Percentiles rank a stretch among this genome's conserved stretches.
phyloP scores from a whole-genome alignment of 176 grass and related monocot genomes.

The Oropetium thomaeum region DNA sequence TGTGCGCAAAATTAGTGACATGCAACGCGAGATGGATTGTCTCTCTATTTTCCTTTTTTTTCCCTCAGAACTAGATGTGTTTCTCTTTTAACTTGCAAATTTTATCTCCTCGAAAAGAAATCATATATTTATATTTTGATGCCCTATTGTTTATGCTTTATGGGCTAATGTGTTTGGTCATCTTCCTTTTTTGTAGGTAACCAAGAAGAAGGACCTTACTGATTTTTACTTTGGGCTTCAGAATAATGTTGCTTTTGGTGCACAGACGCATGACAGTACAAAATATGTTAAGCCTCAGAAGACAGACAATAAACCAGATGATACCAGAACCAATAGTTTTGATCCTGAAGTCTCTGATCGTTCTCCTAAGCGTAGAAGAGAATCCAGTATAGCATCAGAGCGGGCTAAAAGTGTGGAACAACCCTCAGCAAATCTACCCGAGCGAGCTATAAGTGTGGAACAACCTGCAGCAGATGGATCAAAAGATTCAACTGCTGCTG shows the following conservation, averaged over 20 bases:
- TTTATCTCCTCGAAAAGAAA: not conserved
- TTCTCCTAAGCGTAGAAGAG: constrained; percentile 39
- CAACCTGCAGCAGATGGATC: constrained; percentile 4
- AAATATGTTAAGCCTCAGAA: constrained; percentile 36
- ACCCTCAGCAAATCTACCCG: constrained; percentile 16
- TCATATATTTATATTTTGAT: not conserved
- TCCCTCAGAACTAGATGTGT: not conserved
- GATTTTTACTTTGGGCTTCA: constrained; percentile 91
- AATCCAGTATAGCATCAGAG: constrained; percentile 44
- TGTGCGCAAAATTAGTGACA: not conserved
- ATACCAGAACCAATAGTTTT: constrained; percentile 31
- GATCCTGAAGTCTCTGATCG: constrained; percentile 26
- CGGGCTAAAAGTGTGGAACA: constrained; percentile 27
- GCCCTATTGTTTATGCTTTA: not conserved
- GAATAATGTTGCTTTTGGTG: constrained; percentile 92
- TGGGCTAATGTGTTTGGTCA: constrained; percentile 20
- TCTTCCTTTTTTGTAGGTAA: constrained; percentile 57
- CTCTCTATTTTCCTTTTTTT: not conserved
- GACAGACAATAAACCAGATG: constrained; percentile 27
- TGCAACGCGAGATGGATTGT: constrained; percentile 1
- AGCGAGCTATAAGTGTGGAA: constrained; percentile 28
- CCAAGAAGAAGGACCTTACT: constrained; percentile 94
- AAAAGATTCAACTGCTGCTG: constrained; percentile 24
- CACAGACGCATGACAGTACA: constrained; percentile 17
- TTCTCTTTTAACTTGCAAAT: constrained; percentile 15